Base-by-base conservation (phyloP, 2,329 filamentous ascomycete genomes). In the Hortaea sp. region DNA sequence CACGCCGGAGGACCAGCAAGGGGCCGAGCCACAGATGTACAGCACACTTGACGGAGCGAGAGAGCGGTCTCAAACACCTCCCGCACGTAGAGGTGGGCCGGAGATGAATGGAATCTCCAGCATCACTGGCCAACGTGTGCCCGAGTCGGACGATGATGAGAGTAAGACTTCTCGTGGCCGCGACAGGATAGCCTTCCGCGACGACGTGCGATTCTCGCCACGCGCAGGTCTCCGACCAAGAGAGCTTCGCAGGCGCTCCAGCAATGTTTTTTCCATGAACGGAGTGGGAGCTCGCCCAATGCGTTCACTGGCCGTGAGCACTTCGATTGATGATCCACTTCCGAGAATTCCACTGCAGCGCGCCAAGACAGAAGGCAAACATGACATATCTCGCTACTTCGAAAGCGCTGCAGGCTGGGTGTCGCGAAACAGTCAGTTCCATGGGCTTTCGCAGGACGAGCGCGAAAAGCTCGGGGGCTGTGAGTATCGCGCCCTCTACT, bases 401-500 rank as follows among this genome's bases (percentile, higher is more conserved):
- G 50, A 59, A 9, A 39, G 49, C 5, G 42, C 46, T 7, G 46
- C 38, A 13, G 57, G 57, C 42, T 59, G 57, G 55, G 53, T 57
- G n/a, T 46, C 42, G 12, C 69, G 73, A 42, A 79, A 78, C 57
- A 72, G 71, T 1, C 72, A 76, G 48, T 78, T 81, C 48, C 70
- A 75, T 53, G 70, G 73, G 39, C 62, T 82, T 34, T 69, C 68
- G 1, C 66, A 67, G 13, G 69, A 72, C 10, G 75, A 82, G 54
- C 70, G 77, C 32, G 74, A 78, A 44, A 67, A 72, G 29, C 66
- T 84, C 0, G 80, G 81, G 28, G 78, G 80, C 1, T 76, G 73
- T 46, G 81, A 84, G 59, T 82, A 84, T 57, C 72, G 77, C 38
- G 79, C 81, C 11, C 69, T 84, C 13, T 71, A 71, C 41, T 62